Evolutionary conservation across 768 basidiomycete species (phyloP).

Genomic region (Hemileccinum impolitum): DNA sequence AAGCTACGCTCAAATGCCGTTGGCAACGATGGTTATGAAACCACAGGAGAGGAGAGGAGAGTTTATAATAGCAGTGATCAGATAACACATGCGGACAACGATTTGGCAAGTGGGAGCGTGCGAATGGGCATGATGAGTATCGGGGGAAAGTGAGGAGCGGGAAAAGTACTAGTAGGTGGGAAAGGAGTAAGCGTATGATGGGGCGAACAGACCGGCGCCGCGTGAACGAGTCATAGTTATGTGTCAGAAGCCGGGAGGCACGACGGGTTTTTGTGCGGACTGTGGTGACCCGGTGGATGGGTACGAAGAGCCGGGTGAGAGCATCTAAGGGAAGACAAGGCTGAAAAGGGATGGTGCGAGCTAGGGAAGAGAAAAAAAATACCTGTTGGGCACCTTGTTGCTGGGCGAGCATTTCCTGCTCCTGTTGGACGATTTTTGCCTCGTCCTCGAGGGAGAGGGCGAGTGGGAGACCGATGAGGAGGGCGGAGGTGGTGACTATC

Average conservation of each 20-base stretch:
- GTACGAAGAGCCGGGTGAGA: slow-evolving; percentile 58
- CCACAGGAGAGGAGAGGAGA: slow-evolving; percentile 15
- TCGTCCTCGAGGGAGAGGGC: slow-evolving; percentile 95
- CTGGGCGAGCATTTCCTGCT: slow-evolving; percentile 90
- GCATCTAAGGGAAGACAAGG: slow-evolving; percentile 51
- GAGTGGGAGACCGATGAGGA: slow-evolving; percentile 91
- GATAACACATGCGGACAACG: slow-evolving; percentile 24
- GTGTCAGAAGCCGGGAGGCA: slow-evolving; percentile 80
- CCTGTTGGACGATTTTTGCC: slow-evolving; percentile 89
- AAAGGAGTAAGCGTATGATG: slow-evolving; percentile 11
- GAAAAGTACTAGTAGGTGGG: slow-evolving; percentile 12
- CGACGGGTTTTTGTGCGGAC: slow-evolving; percentile 49
- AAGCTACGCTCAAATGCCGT: slow-evolving; percentile 28
- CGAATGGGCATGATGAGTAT: slow-evolving; percentile 6
- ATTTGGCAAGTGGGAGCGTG: slow-evolving; percentile 10
- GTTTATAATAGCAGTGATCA: slow-evolving; percentile 29
- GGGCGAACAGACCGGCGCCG: background rate
- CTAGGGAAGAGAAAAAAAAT: slow-evolving; percentile 22
- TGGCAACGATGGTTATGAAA: slow-evolving; percentile 12
- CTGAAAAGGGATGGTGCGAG: slow-evolving; percentile 5
- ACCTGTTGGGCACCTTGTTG: slow-evolving; percentile 93
- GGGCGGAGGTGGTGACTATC: slow-evolving; percentile 90
- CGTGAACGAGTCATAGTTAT: background rate
- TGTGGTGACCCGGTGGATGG: slow-evolving; percentile 43
- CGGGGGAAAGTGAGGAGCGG: slow-evolving; percentile 13